phyloP scores from a whole-genome alignment of 2,329 filamentous ascomycete genomes.

The Metarhizium rileyi region DNA sequence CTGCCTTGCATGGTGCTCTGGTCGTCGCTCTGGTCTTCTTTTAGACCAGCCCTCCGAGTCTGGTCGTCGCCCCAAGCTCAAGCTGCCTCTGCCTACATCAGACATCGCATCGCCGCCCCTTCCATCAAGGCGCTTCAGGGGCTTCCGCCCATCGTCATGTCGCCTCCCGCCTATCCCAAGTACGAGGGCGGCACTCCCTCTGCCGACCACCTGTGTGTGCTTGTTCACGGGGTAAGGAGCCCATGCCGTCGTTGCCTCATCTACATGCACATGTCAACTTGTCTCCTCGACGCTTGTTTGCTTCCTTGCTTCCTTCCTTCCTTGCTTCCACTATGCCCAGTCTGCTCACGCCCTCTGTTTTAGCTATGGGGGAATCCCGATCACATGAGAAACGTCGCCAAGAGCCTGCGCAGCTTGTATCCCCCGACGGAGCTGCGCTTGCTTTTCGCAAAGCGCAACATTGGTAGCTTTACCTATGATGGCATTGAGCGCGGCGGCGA shows the following conservation, averaged over 20 bases:
- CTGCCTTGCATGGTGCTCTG: constrained; percentile 9
- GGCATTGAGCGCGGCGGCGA: constrained; percentile 60
- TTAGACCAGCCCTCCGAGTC: constrained; percentile 7
- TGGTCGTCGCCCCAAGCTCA: not conserved
- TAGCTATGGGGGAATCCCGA: constrained; percentile 71
- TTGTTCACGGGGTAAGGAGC: constrained; percentile 61
- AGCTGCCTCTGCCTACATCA: constrained; percentile 18
- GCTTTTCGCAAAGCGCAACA: constrained; percentile 62
- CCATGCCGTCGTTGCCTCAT: too few species aligned
- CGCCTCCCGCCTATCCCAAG: constrained; percentile 8
- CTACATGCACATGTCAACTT: too few species aligned
- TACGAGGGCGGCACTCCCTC: constrained; percentile 41
- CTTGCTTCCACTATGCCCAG: too few species aligned
- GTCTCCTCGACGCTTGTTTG: too few species aligned
- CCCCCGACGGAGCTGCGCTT: constrained; percentile 57
- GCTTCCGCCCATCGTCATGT: constrained; percentile 6
- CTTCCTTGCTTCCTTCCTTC: too few species aligned
- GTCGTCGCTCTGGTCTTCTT: constrained; percentile 7
- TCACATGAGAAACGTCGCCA: constrained; percentile 61
- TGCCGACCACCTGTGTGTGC: constrained; percentile 64
- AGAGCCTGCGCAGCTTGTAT: constrained; percentile 51
- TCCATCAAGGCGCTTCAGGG: not conserved
- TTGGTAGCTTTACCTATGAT: constrained; percentile 62
- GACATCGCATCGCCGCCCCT: constrained; percentile 6
- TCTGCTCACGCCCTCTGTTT: not conserved